These are phyloP conservation scores for Selenicereus undatus DNA, from an alignment of 148 eudicot genomes.

Conservation along the genomic window DNA sequence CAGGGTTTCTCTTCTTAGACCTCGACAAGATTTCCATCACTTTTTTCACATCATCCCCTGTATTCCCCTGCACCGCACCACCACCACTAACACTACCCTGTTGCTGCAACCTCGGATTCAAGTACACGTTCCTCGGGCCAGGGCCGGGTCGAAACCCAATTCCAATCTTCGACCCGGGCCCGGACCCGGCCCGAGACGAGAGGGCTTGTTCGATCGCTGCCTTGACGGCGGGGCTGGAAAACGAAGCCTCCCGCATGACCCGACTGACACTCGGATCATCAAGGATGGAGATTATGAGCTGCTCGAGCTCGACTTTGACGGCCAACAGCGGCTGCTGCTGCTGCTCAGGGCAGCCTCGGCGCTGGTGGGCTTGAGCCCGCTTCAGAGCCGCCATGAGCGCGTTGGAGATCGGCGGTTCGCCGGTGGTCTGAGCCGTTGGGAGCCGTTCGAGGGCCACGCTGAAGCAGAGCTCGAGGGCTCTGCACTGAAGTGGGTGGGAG, in stretches of 20 bases:
- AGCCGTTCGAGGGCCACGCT: constrained; percentile 84
- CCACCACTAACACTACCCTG: constrained; percentile 9
- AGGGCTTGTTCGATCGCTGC: constrained; percentile 61
- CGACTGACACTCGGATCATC: constrained; percentile 97
- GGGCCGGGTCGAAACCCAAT: constrained; percentile 35
- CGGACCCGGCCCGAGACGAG: constrained; percentile 21
- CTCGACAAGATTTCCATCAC: constrained; percentile 56
- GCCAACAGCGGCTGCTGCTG: constrained; percentile 89
- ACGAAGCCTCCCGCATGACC: constrained; percentile 90
- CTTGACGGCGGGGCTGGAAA: constrained; percentile 88
- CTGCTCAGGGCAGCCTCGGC: constrained; percentile 91
- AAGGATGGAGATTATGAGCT: constrained; percentile 69
- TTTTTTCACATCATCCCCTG: constrained; percentile 52
- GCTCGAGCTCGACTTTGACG: constrained; percentile 88
- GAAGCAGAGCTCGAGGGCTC: constrained; percentile 93
- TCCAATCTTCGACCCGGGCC: constrained; percentile 25
- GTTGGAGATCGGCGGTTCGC: constrained; percentile 74
- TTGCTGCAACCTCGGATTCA: constrained; percentile 56
- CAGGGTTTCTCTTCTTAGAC: constrained; percentile 56
- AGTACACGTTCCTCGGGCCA: constrained; percentile 37
- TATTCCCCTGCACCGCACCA: constrained; percentile 14
- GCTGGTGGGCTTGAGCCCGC: constrained; percentile 88
- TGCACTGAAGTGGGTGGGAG: constrained; percentile 89
- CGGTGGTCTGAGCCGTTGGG: constrained; percentile 28
- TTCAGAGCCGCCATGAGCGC: constrained; percentile 90